Conservation (phyloP, 2,329 filamentous ascomycete genomes). For the Talaromyces islandicus region DNA sequence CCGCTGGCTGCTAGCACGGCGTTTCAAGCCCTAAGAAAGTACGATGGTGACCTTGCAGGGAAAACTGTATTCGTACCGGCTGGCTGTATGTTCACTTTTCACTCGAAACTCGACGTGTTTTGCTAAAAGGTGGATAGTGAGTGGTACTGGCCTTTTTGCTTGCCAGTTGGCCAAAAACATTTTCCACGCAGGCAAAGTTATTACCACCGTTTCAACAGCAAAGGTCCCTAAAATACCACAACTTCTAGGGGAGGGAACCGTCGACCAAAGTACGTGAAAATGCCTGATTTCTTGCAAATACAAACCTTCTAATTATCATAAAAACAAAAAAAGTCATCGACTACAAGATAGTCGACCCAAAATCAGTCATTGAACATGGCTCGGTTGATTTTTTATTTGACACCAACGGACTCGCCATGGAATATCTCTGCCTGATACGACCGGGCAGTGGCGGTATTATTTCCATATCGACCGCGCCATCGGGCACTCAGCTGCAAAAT, state of each 20-base stretch:
- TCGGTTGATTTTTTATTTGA: not conserved
- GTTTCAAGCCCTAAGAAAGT: not conserved
- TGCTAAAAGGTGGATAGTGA: not conserved
- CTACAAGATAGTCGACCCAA: not conserved
- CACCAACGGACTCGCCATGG: not conserved
- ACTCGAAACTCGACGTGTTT: not conserved
- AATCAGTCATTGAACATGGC: not conserved
- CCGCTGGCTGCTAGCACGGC: not conserved
- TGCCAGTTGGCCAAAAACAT: not conserved
- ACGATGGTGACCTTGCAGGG: not conserved
- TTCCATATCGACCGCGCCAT: too few relatives aligned
- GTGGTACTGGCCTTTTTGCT: not conserved
- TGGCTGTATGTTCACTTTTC: not conserved
- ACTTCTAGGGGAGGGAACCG: not conserved
- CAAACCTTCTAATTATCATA: not conserved
- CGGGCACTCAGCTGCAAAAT: not conserved
- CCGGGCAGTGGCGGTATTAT: too few relatives aligned
- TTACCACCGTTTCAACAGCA: not conserved
- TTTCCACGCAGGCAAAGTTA: not conserved
- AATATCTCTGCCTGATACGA: not conserved
- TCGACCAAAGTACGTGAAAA: not conserved
- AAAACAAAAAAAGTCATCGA: not conserved
- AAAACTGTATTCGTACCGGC: not conserved
- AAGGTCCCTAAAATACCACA: not conserved
- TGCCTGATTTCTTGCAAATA: not conserved